These are phyloP conservation scores for Ascochyta koolunga DNA, from an alignment of 2,329 filamentous ascomycete genomes.

Conservation along the genomic window DNA sequence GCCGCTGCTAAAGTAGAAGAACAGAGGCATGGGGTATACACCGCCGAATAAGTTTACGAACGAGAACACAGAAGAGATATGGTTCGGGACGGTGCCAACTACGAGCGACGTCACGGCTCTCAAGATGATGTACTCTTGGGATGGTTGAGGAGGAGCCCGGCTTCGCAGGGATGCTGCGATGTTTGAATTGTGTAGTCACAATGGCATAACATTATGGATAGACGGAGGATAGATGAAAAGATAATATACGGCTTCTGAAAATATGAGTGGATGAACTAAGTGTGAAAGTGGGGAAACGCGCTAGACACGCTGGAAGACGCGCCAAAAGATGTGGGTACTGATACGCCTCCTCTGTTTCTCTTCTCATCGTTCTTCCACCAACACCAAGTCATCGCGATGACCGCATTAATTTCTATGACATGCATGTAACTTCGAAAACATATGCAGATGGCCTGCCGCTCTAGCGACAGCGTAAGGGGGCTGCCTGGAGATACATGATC, in stretches of 20 bases:
- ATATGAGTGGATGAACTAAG: no score
- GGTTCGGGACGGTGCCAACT: background rate
- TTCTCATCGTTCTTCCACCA: background rate
- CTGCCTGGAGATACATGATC: background rate
- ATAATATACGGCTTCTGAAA: background rate
- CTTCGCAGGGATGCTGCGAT: no score
- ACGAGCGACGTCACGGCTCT: background rate
- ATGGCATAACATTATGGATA: background rate
- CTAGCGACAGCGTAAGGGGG: background rate
- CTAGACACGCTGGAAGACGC: slow-evolving; percentile 2
- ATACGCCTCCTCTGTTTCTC: background rate
- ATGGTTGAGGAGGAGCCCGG: background rate
- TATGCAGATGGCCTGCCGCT: background rate
- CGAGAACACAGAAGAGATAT: background rate
- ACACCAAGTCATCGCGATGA: background rate
- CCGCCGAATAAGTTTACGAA: background rate
- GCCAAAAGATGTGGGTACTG: background rate
- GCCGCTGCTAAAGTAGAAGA: background rate
- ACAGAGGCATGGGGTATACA: background rate
- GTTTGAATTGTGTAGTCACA: no score
- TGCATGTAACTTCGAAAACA: no score
- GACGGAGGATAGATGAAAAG: background rate
- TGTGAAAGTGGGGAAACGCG: background rate
- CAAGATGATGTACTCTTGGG: slow-evolving; percentile 3
- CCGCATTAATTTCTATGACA: no score